Evolutionary conservation across 805 yeast species (phyloP).

Genomic region (Yamadazyma laniorum): DNA sequence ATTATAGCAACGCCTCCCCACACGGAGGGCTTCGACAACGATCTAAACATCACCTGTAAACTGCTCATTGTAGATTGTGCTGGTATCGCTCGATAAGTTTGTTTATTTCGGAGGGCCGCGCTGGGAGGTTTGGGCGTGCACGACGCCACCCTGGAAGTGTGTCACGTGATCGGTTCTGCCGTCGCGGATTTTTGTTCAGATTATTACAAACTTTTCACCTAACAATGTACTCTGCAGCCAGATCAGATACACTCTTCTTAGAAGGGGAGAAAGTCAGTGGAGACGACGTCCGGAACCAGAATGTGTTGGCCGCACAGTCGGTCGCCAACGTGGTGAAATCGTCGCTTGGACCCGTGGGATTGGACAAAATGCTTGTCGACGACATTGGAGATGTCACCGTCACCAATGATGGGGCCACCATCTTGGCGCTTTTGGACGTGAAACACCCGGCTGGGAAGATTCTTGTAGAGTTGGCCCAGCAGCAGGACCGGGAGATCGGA

Average conservation of each 20-base stretch:
- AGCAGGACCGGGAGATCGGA: constrained; percentile 98
- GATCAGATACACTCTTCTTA: constrained; percentile 89
- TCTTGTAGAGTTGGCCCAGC: constrained; percentile 94
- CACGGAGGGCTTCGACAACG: too few relatives aligned
- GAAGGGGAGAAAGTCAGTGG: constrained; percentile 97
- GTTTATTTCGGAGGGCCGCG: too few relatives aligned
- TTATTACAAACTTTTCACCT: too few relatives aligned
- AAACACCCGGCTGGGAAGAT: constrained; percentile 99
- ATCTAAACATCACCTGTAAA: too few relatives aligned
- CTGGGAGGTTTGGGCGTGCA: too few relatives aligned
- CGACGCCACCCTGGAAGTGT: too few relatives aligned
- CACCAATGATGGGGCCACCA: constrained; percentile 98
- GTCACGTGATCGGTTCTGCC: too few relatives aligned
- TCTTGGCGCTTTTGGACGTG: constrained; percentile 83
- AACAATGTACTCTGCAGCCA: constrained; percentile 76
- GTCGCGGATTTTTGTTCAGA: too few relatives aligned
- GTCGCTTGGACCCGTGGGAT: constrained; percentile 96
- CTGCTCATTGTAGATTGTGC: too few relatives aligned
- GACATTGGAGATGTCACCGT: constrained; percentile 99
- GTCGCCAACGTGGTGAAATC: constrained; percentile 85
- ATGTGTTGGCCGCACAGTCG: constrained; percentile 88
- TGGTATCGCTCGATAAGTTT: too few relatives aligned
- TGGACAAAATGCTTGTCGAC: constrained; percentile 97
- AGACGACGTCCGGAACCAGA: constrained; percentile 93
- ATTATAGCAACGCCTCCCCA: too few relatives aligned